These are phyloP conservation scores for Pseudovirgaria hyperparasitica DNA, from an alignment of 2,329 filamentous ascomycete species.

Conservation along the genomic window DNA sequence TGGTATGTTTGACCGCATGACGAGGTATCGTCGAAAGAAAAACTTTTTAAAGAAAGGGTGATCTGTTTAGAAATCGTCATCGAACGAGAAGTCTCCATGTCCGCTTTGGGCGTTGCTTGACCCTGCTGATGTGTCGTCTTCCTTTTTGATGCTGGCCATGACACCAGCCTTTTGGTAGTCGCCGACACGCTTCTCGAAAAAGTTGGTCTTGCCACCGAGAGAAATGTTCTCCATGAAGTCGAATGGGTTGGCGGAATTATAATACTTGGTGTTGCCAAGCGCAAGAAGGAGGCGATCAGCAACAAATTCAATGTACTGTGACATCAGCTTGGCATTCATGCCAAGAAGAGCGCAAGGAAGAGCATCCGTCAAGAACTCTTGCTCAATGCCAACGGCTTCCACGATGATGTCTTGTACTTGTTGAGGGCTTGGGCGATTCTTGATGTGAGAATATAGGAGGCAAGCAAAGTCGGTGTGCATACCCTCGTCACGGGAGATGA, in stretches of 20 bases:
- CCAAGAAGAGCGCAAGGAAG: conserved; percentile 85
- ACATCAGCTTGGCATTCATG: conserved; percentile 97
- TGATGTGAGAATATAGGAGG: conserved; percentile 92
- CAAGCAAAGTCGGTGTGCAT: conserved; percentile 99
- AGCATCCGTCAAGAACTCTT: conserved; percentile 95
- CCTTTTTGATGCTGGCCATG: conserved; percentile 78
- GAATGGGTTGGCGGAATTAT: conserved; percentile 89
- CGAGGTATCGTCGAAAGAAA: too few relatives aligned
- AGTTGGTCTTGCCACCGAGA: conserved; percentile 98
- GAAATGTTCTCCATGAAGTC: conserved; percentile 99
- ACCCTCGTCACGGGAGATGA: conserved; percentile 98
- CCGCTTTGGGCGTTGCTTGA: conserved; percentile 20
- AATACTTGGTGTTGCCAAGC: conserved; percentile 88
- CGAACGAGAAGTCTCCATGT: conserved; percentile 74
- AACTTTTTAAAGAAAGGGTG: conserved; percentile 6
- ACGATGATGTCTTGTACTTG: conserved; percentile 79
- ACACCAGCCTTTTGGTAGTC: conserved; percentile 99
- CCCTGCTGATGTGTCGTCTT: conserved; percentile 15
- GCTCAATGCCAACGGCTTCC: conserved; percentile 87
- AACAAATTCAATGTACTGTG: conserved; percentile 99
- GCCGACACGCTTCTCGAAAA: conserved; percentile 99
- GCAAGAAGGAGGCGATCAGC: conserved; percentile 88
- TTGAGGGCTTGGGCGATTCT: conserved; percentile 75
- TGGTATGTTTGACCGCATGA: too few relatives aligned
- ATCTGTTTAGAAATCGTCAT: conserved; percentile 79